Evolutionary conservation across 768 basidiomycete species (phyloP).

Genomic region (Lactifluus hygrophoroides): DNA sequence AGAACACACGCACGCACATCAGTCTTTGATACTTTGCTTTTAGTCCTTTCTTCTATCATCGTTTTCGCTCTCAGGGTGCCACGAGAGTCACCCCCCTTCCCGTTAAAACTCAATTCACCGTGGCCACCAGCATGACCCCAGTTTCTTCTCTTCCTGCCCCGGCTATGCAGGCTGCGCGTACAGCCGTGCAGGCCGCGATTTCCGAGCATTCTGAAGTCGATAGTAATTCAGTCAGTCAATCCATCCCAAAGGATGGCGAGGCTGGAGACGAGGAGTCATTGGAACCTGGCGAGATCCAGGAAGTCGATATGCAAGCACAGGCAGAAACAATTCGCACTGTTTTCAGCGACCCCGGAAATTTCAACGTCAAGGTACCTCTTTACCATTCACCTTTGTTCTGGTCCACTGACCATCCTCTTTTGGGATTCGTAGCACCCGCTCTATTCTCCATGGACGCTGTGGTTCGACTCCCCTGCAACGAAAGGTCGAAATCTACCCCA

Average conservation of each 20-base stretch:
- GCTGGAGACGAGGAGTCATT: slow-evolving; percentile 25
- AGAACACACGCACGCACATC: not conserved
- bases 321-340: slow-evolving; percentile 84
- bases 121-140: slow-evolving; percentile 25
- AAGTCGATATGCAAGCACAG: slow-evolving; percentile 76
- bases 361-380: slow-evolving; percentile 83
- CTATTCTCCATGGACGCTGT: slow-evolving; percentile 92
- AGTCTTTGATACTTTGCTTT: not conserved
- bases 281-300: slow-evolving; percentile 82
- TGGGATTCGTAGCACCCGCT: slow-evolving; percentile 65
- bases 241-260: slow-evolving; percentile 28
- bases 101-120: too few species aligned
- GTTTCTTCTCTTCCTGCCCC: slow-evolving; percentile 49
- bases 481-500: slow-evolving; percentile 86
- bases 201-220: slow-evolving; percentile 44
- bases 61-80: not conserved
- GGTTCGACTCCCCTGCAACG: slow-evolving; percentile 93
- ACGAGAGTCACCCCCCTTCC: too few species aligned
- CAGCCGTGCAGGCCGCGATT: slow-evolving; percentile 67
- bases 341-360: slow-evolving; percentile 85
- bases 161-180: slow-evolving; percentile 71
- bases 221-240: slow-evolving; percentile 11
- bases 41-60: not conserved
- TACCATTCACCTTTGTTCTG: not conserved
- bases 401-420: not conserved